Conservation (phyloP, 2,329 filamentous ascomycete species). For the Aspergillus phoenicis region DNA sequence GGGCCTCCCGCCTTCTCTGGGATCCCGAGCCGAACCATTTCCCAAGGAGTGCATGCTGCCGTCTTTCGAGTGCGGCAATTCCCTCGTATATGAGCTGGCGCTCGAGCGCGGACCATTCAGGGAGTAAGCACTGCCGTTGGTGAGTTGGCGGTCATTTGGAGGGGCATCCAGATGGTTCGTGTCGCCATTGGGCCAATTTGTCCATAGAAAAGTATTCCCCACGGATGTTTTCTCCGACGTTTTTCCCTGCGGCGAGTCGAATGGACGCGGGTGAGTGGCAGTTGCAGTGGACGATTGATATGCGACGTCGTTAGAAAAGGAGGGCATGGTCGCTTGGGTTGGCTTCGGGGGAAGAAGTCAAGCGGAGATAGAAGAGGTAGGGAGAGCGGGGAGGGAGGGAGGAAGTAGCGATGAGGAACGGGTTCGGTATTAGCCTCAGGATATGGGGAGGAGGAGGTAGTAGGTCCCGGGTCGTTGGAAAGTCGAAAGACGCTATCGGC, state of each 20-base stretch:
- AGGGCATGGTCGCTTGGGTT: conserved; percentile 38
- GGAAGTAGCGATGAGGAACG: conserved; percentile 7
- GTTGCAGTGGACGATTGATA: conserved; percentile 38
- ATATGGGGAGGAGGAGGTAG: conserved; percentile 5
- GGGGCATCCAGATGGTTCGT: conserved; percentile 41
- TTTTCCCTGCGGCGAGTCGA: conserved; percentile 46
- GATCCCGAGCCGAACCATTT: conserved; percentile 38
- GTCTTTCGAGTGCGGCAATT: conserved; percentile 44
- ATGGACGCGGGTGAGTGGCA: conserved; percentile 40
- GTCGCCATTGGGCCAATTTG: conserved; percentile 49
- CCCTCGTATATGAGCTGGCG: conserved; percentile 46
- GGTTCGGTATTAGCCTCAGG: conserved; percentile 1
- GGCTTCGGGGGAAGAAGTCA: conserved; percentile 7
- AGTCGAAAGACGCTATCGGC: conserved; percentile 3
- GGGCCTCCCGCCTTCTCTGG: conserved; percentile 32
- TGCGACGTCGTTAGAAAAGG: conserved; percentile 40
- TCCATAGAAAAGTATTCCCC: conserved; percentile 51
- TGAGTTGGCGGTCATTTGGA: conserved; percentile 43
- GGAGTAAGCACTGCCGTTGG: conserved; percentile 61
- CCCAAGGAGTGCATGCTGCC: conserved; percentile 54
- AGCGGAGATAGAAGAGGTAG: conserved; percentile 3
- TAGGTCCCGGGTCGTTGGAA: not conserved
- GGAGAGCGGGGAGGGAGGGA: not conserved
- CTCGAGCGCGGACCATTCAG: conserved; percentile 59
- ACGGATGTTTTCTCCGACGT: conserved; percentile 48